Conservation (phyloP, 805 yeast genomes). For the Candida ortonii region DNA sequence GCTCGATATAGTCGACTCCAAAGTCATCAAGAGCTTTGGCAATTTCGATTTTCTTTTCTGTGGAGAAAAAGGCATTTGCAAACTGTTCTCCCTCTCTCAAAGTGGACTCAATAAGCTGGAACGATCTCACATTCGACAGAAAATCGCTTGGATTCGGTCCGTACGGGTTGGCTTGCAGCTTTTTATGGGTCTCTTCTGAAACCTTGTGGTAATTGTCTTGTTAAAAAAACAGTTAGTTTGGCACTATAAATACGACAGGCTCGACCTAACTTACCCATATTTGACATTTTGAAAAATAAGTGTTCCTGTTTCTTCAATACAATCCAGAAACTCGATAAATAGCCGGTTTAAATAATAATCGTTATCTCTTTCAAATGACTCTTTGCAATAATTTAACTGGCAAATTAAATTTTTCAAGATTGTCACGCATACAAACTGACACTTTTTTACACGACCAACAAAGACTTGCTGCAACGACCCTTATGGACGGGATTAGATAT, state of each 20-base stretch:
- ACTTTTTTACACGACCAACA: constrained; percentile 4
- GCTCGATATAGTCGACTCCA: constrained; percentile 96
- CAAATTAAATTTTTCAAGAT: constrained; percentile 14
- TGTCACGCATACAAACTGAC: constrained; percentile 9
- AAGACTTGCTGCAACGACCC: constrained; percentile 1
- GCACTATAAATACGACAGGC: too few relatives aligned
- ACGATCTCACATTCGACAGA: constrained; percentile 81
- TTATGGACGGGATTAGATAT: not conserved
- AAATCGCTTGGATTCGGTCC: constrained; percentile 95
- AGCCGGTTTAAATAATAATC: not conserved
- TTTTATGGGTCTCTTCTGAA: constrained; percentile 41
- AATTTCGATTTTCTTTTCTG: constrained; percentile 93
- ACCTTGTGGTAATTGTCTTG: constrained; percentile 45
- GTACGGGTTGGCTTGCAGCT: constrained; percentile 64
- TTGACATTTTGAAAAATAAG: constrained; percentile 13
- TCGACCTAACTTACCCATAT: constrained; percentile 20
- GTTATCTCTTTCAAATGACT: constrained; percentile 8
- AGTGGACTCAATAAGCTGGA: constrained; percentile 92
- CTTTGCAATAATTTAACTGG: constrained; percentile 3
- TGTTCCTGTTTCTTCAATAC: too few relatives aligned
- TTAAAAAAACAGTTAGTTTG: too few relatives aligned
- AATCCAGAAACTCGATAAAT: too few relatives aligned
- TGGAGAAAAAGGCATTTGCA: constrained; percentile 92
- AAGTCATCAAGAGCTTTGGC: constrained; percentile 97
- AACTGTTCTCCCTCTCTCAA: constrained; percentile 98